These are phyloP conservation scores for Lodderomyces beijingensis DNA, from an alignment of 1,139 yeast species.

Conservation along the genomic window DNA sequence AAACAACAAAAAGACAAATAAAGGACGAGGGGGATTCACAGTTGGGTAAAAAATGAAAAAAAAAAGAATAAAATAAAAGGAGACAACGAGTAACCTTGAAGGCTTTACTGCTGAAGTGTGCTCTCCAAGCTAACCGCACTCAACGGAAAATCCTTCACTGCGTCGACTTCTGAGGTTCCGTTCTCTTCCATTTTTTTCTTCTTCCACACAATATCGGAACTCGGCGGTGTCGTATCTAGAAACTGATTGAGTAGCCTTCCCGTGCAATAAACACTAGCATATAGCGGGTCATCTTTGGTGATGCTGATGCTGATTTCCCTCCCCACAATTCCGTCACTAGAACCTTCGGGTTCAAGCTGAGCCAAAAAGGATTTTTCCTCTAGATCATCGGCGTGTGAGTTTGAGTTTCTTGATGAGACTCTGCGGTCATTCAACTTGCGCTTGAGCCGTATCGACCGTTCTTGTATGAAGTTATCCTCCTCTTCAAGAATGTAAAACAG, in stretches of 20 bases:
- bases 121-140: conserved; percentile 28
- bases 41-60: no score
- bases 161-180: conserved; percentile 2
- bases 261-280: conserved; percentile 18
- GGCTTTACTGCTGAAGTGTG: conserved; percentile 15
- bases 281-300: neutral
- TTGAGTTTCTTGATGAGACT: no score
- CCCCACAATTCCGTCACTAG: neutral
- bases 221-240: conserved; percentile 9
- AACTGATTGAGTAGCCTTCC: conserved; percentile 30
- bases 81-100: conserved; percentile 1
- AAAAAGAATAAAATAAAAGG: neutral
- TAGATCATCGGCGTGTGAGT: no score
- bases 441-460: neutral
- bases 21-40: neutral
- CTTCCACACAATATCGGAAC: conserved; percentile 16
- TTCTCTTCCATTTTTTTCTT: conserved; percentile 14
- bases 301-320: conserved; percentile 3
- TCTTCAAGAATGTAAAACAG: conserved; percentile 21
- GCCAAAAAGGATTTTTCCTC: neutral
- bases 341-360: neutral
- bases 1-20: conserved; percentile 1
- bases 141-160: conserved; percentile 29
- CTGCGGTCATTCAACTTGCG: neutral
- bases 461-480: conserved; percentile 7